Evolutionary conservation across 257 asterid species (phyloP).

Genomic region (Hygrophila difformis): DNA sequence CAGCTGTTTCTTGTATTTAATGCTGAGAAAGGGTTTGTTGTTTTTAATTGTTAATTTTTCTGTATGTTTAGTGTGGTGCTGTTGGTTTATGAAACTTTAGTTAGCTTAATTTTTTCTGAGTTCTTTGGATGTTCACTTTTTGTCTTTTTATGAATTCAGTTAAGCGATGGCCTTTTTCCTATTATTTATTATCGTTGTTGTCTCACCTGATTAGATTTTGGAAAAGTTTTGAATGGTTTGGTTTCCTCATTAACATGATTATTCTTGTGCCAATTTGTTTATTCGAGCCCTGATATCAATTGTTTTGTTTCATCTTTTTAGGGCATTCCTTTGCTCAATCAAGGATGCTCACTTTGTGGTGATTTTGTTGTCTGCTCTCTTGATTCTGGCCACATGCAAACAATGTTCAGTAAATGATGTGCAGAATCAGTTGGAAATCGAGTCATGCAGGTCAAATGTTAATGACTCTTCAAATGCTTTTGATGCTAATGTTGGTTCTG

Average conservation of each 20-base stretch:
- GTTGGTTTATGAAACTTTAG: background rate
- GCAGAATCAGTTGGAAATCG: slow-evolving; percentile 19
- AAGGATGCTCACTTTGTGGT: background rate
- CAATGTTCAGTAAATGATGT: slow-evolving; percentile 6
- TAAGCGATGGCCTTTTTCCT: background rate
- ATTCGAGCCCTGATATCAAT: background rate
- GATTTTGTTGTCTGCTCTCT: slow-evolving; percentile 9
- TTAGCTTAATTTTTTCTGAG: background rate
- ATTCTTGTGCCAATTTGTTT: background rate
- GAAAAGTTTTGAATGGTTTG: background rate
- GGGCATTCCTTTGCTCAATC: background rate
- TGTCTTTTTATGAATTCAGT: background rate
- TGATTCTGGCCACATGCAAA: slow-evolving; percentile 5
- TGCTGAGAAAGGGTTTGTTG: no score
- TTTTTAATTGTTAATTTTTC: no score
- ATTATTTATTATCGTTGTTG: no score
- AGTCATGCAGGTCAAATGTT: slow-evolving; percentile 21
- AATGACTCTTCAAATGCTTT: slow-evolving; percentile 15
- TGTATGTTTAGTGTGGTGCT: background rate
- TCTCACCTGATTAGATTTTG: no score
- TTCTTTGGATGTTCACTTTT: background rate
- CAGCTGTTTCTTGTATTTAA: no score
- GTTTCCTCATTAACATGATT: background rate
- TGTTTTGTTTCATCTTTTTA: background rate
- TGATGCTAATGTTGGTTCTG: slow-evolving; percentile 18